Conservation (phyloP, 129 eudicot species). For the Daucus carota region DNA sequence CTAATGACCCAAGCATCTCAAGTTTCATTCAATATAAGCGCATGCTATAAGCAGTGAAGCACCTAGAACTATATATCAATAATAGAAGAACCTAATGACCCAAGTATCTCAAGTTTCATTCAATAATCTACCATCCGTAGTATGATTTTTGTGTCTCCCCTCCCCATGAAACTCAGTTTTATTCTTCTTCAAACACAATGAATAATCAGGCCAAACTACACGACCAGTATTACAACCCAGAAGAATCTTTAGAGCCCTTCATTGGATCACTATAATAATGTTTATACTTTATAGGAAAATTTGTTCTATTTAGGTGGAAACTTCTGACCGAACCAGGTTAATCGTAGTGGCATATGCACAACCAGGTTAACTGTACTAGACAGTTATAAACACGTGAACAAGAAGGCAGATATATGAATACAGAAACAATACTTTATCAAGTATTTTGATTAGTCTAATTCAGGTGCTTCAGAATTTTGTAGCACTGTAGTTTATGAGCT, state of each 20-base stretch:
- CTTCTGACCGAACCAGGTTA: neutral
- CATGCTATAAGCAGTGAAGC: neutral
- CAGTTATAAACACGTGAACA: neutral
- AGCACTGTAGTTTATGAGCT: neutral
- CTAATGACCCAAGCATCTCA: neutral
- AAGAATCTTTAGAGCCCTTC: neutral
- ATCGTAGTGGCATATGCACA: neutral
- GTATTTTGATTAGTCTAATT: neutral
- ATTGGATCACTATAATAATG: neutral
- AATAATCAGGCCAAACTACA: neutral
- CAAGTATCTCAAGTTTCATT: neutral
- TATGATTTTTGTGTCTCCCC: neutral
- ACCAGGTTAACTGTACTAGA: neutral
- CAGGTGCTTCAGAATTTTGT: neutral
- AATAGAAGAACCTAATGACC: neutral
- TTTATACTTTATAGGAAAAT: neutral
- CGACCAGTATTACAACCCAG: neutral
- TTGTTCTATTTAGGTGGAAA: neutral
- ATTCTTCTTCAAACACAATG: neutral
- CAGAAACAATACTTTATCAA: neutral
- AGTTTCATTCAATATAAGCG: neutral
- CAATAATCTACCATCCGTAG: neutral
- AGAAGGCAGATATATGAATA: neutral
- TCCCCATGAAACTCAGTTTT: neutral
- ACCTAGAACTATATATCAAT: neutral